Base-by-base conservation (phyloP, 139 green algal genomes). In the Microglena sp. region DNA sequence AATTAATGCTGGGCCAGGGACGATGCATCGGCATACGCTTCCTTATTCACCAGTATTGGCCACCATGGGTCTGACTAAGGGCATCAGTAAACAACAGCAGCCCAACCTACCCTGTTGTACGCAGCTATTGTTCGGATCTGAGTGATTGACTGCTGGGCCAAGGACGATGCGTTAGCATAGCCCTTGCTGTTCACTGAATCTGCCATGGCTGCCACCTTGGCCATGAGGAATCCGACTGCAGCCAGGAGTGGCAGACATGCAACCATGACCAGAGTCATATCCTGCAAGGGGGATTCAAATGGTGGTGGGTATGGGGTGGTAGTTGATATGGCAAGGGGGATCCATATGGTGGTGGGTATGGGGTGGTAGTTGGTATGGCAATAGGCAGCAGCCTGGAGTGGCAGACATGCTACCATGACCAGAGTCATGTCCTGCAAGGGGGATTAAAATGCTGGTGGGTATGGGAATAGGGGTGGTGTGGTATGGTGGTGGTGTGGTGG, bases 231-330 rank as follows among this genome's bases (percentile, higher is more conserved):
- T 4, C 82, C 86, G 31, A 77, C 57, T 1, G 71, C 57, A 0
- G 74, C 86, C 30, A 90, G 60, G 18, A 93, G 45, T 0, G 89
- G 89, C 30, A 83, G 55, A 4, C 71, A 36, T 1, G 84, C 78
- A 22, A 91, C 64, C 64, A 92, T 78, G 7, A 95, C 90, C 15
- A 95, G 76, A 11, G 90, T 88, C 74, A 96, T 84, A 56, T 86
- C 69, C 88, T n/a, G n/a, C n/a, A n/a, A n/a, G 79, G 89, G 31
- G 71, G 73, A 22, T 79, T 77, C n/a, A n/a, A n/a, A n/a, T n/a
- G n/a, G n/a, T n/a, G n/a, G n/a, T n/a, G n/a, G n/a, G n/a, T n/a
- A n/a, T n/a, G n/a, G n/a, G n/a, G n/a, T n/a, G n/a, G n/a, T n/a
- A n/a, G n/a, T n/a, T n/a, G n/a, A n/a, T n/a, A n/a, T n/a, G n/a